A percentile compares a stretch with the other conserved stretches of the same genome.
Conservation (phyloP, 1,284 basidiomycete genomes). For the Cystobasidium slooffiae region DNA sequence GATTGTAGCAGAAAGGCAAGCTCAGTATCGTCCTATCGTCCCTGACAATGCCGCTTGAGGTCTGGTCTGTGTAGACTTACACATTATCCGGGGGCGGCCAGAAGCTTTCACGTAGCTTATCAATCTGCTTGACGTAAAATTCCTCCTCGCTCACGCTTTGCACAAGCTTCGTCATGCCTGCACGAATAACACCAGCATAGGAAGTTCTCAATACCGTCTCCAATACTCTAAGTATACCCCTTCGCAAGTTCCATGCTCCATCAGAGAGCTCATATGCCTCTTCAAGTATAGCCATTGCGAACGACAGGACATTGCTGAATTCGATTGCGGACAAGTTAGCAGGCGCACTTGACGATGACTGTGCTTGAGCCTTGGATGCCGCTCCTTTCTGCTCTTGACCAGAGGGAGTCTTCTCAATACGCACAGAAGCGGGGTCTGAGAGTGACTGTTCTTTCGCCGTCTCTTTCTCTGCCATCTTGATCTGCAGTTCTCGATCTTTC, state of each 20-base stretch:
- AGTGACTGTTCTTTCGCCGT: conserved; percentile 7
- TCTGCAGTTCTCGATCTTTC: conserved; percentile 32
- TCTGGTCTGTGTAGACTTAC: conserved; percentile 6
- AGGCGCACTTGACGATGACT: neutral
- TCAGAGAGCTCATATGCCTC: conserved; percentile 56
- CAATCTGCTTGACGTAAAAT: conserved; percentile 52
- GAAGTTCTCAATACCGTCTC: conserved; percentile 56
- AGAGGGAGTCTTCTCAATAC: neutral
- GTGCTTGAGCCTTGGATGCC: neutral
- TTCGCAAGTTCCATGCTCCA: conserved; percentile 55
- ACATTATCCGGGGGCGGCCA: conserved; percentile 51
- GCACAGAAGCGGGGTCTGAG: neutral
- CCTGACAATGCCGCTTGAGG: neutral
- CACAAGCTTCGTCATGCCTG: conserved; percentile 52
- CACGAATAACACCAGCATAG: conserved; percentile 53
- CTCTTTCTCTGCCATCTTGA: conserved; percentile 24
- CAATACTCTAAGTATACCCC: conserved; percentile 56
- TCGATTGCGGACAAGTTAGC: conserved; percentile 49
- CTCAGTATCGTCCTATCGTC: neutral
- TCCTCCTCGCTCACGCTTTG: conserved; percentile 50
- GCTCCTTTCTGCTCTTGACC: conserved; percentile 1
- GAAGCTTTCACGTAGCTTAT: conserved; percentile 49
- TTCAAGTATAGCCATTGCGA: conserved; percentile 56
- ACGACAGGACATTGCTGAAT: conserved; percentile 55
- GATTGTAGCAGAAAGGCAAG: neutral